Conservation (phyloP, 768 basidiomycete species). For the Xanthoconium stramineum region DNA sequence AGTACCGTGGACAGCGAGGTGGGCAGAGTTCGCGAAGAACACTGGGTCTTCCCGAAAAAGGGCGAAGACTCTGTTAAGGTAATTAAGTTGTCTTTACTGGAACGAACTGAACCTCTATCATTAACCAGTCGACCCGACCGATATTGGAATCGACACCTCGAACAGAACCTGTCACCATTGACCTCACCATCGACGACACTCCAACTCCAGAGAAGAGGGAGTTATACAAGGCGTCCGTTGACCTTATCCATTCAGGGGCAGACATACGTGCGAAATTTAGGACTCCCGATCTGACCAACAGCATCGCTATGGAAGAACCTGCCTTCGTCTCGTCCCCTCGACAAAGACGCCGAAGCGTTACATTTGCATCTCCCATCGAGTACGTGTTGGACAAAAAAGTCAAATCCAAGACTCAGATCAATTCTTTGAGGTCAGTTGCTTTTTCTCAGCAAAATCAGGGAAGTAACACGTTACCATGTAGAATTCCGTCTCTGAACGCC, state of each 20-base stretch:
- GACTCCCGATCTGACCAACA: not conserved
- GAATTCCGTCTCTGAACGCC: not conserved
- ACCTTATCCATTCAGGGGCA: not conserved
- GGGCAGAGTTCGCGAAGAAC: not conserved
- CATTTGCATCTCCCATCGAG: constrained; percentile 30
- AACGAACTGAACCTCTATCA: not conserved
- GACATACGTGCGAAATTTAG: not conserved
- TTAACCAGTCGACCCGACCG: constrained; percentile 9
- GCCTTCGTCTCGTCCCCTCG: not conserved
- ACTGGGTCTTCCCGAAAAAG: constrained; percentile 1
- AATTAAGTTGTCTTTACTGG: not conserved
- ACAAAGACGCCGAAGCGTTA: constrained; percentile 22
- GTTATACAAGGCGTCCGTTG: not conserved
- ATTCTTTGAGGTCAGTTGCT: constrained; percentile 9
- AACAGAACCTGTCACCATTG: constrained; percentile 36
- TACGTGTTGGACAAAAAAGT: constrained; percentile 4
- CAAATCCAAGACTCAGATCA: not conserved
- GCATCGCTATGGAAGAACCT: not conserved
- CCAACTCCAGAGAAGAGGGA: constrained; percentile 14
- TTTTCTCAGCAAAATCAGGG: not conserved
- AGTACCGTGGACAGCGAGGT: not conserved
- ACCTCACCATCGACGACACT: constrained; percentile 39
- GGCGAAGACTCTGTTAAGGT: constrained; percentile 10
- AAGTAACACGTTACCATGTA: not conserved
- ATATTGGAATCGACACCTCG: constrained; percentile 14